Evolutionary conservation across 345 rosid species (phyloP), one percentile per base, ranked within the genome.

Genomic region (Cardiospermum halicacabum): DNA sequence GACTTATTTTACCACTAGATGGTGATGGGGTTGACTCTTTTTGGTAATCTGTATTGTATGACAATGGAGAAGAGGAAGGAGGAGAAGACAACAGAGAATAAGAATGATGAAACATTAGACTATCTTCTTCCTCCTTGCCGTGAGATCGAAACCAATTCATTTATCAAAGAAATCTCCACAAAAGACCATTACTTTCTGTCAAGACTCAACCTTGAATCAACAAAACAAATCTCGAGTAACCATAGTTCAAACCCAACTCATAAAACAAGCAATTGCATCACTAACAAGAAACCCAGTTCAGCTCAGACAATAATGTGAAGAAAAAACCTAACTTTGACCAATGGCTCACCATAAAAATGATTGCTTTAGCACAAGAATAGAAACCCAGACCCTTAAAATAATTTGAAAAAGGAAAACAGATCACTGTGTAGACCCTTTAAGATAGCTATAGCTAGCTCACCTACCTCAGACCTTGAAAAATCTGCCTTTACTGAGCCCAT

Each of bases 1-100:
- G 92, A 78, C 77, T 89, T 58, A 87, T 72, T 79, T 77, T 81
- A 40, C 68, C 60, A 45, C 76, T 65, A 56, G 81, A 74, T 40
- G 86, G 65, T 7, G 76, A 31, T 10, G 80, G 53, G 66, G 48
- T 25, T 62, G 66, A 53, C 45, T 76, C 75, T 56, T 74, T 78
- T 31, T 53, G 72, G 75, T 63, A 58, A 72, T 68, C 72, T 40
- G 62, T 69, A 32, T 56, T 34, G 60, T 75, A 68, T 2, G 80
- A 75, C 59, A 63, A 55, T 51, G 79, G 32, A 64, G 74, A 62
- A 42, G 74, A 60, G 3, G 81, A 69, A 65, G 85, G 57, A 12
- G 71, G 53, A 47, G 76, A 65, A 62, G 75, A 77, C 58, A 74
- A 73, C 19, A 77, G 56, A 65, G 63, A 75, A 58, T 30, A 39